A percentile compares a stretch with the other conserved stretches of the same genome.
Conservation (phyloP, 495 filamentous ascomycete genomes). For the Chlorociboria aeruginascens region DNA sequence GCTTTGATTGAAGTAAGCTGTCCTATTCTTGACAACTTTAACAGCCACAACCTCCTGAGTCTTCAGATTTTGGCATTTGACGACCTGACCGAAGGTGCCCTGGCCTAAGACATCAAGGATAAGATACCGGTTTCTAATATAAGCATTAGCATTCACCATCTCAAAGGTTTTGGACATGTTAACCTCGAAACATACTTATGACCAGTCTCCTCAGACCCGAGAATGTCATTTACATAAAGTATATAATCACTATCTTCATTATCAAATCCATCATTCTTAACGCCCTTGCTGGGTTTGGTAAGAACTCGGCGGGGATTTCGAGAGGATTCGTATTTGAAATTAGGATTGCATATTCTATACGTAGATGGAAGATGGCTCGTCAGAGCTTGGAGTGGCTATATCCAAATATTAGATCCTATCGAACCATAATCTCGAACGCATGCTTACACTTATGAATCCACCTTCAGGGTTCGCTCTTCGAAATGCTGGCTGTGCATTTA, state of each 20-base stretch:
- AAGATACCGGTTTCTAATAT: constrained; percentile 78
- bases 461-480: constrained; percentile 93
- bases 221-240: constrained; percentile 96
- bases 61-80: constrained; percentile 98
- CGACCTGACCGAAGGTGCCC: constrained; percentile 98
- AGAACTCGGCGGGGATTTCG: constrained; percentile 90
- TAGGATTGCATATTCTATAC: constrained; percentile 96
- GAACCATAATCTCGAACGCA: too few relatives aligned
- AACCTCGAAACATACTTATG: constrained; percentile 61
- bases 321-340: constrained; percentile 99
- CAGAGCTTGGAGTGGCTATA: constrained; percentile 86
- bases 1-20: constrained; percentile 99
- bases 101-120: constrained; percentile 97
- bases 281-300: constrained; percentile 98
- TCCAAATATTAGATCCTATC: not conserved
- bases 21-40: constrained; percentile 98
- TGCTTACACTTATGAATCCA: constrained; percentile 93
- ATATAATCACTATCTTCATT: constrained; percentile 99
- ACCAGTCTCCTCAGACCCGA: constrained; percentile 93
- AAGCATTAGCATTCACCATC: constrained; percentile 17
- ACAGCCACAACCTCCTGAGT: constrained; percentile 98
- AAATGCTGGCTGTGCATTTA: constrained; percentile 80
- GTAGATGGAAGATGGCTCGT: constrained; percentile 89
- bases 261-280: constrained; percentile 98
- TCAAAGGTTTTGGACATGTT: constrained; percentile 6